Evolutionary conservation across 2,329 filamentous ascomycete genomes (phyloP), one percentile per base, ranked within the genome.

Genomic region (Fusarium sp.): DNA sequence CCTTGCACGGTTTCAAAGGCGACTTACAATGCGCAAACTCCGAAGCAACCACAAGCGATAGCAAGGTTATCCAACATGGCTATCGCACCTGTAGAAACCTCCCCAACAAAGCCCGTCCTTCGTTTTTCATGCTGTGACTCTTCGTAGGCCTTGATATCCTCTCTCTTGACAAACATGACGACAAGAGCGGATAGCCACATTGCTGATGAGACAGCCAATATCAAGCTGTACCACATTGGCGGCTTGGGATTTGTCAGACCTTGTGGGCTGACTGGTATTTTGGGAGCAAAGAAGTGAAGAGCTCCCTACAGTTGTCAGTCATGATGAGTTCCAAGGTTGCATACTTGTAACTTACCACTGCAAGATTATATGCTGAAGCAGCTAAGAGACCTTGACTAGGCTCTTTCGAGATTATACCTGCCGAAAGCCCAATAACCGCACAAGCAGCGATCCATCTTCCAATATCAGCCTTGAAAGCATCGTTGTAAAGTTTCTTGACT

Each of bases 11-110:
- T 12, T 16, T 4, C 18, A 27, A 51, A 4, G 0, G 1, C 4
- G 21, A 67, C 67, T 48, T 30, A 71, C 68, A 70, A 71, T 18
- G 67, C 63, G 11, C 49, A 59, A 28, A 70, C 42, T 13, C 63
- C 68, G 28, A 71, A 71, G 12, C 67, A 68, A 12, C 67, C 68
- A 20, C 67, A 71, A 2, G 63, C 50, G n/a, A 68, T 64, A 5
- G 58, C 45, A 4, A 70, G 59, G 7, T 68, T 70, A 16, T 71
- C 42, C 41, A 70, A 18, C 63, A 68, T 48, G 3, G 48, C 54
- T 12, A 70, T 32, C 1, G 66, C 16, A 4, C 67, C 67, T 2
- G 45, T 57, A 2, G 62, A 53, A 11, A 69, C 25, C 4, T 61
- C 53, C 10, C 43, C 40, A 16, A 70, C 18, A 5, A 56, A 4